Evolutionary conservation across 805 yeast genomes (phyloP).

Genomic region (Scheffersomyces spartinae): DNA sequence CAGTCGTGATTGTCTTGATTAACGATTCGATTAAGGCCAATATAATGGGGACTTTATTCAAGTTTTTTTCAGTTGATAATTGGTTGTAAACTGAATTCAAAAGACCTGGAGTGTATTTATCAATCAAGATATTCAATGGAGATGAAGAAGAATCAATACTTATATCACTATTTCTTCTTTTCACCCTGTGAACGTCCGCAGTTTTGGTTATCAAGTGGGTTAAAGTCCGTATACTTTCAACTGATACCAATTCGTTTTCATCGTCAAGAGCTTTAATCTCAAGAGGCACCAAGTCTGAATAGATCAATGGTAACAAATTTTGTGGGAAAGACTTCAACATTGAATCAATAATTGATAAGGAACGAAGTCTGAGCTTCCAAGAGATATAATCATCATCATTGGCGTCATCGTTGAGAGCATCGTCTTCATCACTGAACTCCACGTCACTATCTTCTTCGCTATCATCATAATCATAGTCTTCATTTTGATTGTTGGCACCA

Average conservation of each 20-base stretch:
- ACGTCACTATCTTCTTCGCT: slow-evolving; percentile 33
- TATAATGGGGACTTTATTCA: slow-evolving; percentile 12
- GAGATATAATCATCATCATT: slow-evolving; percentile 34
- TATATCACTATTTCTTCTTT: too few relatives aligned
- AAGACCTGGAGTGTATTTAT: too few relatives aligned
- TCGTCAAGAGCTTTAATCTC: slow-evolving; percentile 29
- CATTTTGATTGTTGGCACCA: slow-evolving; percentile 15
- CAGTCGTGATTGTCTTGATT: slow-evolving; percentile 7
- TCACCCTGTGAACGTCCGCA: too few relatives aligned
- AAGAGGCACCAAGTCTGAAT: slow-evolving; percentile 14
- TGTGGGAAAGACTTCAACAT: slow-evolving; percentile 27
- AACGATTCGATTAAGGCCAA: slow-evolving; percentile 18
- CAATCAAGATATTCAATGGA: too few relatives aligned
- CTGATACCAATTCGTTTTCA: slow-evolving; percentile 37
- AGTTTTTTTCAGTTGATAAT: slow-evolving; percentile 11
- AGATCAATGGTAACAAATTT: slow-evolving; percentile 21
- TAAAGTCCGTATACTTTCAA: slow-evolving; percentile 36
- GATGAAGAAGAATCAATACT: too few relatives aligned
- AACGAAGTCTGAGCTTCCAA: slow-evolving; percentile 51
- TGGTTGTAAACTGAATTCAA: too few relatives aligned
- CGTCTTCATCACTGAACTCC: slow-evolving; percentile 23
- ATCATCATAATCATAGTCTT: slow-evolving; percentile 30
- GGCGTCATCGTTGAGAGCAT: slow-evolving; percentile 29
- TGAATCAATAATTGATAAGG: slow-evolving; percentile 31
- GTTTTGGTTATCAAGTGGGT: slow-evolving; percentile 14